A percentile compares a stretch with the other conserved stretches of the same genome.
These are phyloP conservation scores for Suillus clintonianus DNA, from an alignment of 768 basidiomycete genomes.

Conservation along the genomic window DNA sequence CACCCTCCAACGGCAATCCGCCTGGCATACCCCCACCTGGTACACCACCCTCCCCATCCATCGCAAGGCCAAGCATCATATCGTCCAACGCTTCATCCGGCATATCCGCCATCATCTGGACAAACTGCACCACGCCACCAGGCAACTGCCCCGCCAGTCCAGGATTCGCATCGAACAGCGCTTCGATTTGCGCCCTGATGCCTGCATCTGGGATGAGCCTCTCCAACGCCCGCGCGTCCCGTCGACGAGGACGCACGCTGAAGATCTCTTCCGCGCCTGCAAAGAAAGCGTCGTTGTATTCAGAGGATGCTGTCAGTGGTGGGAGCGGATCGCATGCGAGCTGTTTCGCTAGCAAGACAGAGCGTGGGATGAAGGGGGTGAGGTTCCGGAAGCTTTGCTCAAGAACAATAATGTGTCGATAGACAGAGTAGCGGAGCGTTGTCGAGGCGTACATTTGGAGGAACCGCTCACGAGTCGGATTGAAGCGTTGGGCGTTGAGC, in stretches of 20 bases:
- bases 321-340: conserved; percentile 89
- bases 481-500: conserved; percentile 33
- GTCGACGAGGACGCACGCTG: conserved; percentile 33
- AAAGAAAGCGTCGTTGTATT: conserved; percentile 81
- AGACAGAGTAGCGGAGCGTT: conserved; percentile 53
- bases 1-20: conserved; percentile 48
- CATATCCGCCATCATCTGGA: conserved; percentile 53
- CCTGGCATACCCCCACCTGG: conserved; percentile 38
- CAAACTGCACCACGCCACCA: conserved; percentile 66
- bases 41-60: conserved; percentile 35
- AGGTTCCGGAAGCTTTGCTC: conserved; percentile 61
- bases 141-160: conserved; percentile 57
- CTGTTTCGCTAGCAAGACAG: conserved; percentile 51
- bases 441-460: conserved; percentile 41
- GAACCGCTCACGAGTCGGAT: conserved; percentile 29
- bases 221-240: conserved; percentile 56
- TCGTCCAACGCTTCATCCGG: conserved; percentile 63
- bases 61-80: conserved; percentile 51
- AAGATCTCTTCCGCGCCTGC: conserved; percentile 56
- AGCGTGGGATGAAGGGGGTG: conserved; percentile 70
- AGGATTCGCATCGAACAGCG: conserved; percentile 60
- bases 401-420: conserved; percentile 78
- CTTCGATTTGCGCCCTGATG: conserved; percentile 60
- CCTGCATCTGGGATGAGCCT: conserved; percentile 59
- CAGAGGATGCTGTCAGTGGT: conserved; percentile 57